A percentile compares a stretch with the other conserved stretches of the same genome.
Evolutionary conservation across 805 yeast genomes (phyloP).

Genomic region (Starmera caribaea): DNA sequence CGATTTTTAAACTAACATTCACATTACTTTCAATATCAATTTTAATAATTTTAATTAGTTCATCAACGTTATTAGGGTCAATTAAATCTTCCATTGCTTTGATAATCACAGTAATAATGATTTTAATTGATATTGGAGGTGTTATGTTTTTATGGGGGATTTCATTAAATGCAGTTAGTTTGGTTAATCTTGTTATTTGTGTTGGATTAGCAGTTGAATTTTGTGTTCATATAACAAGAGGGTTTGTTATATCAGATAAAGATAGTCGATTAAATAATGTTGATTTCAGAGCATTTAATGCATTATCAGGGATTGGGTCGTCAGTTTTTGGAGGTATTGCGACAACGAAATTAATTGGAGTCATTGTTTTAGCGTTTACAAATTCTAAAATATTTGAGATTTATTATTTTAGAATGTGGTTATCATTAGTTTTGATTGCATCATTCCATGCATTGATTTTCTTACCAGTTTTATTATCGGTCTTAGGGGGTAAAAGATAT

Average conservation of each 20-base stretch:
- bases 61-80: constrained; percentile 60
- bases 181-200: constrained; percentile 88
- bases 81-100: constrained; percentile 47
- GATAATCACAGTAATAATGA: constrained; percentile 47
- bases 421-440: constrained; percentile 65
- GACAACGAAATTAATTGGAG: constrained; percentile 82
- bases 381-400: constrained; percentile 81
- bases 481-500: constrained; percentile 53
- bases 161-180: constrained; percentile 77
- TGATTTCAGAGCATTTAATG: constrained; percentile 33
- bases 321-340: constrained; percentile 89
- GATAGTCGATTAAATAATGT: constrained; percentile 22
- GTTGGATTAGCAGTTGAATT: constrained; percentile 91
- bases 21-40: constrained; percentile 44
- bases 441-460: constrained; percentile 70
- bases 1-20: constrained; percentile 52
- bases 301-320: constrained; percentile 76
- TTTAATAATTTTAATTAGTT: constrained; percentile 37
- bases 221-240: constrained; percentile 77
- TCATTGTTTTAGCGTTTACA: constrained; percentile 78
- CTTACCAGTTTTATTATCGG: constrained; percentile 64
- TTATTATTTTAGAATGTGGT: constrained; percentile 94
- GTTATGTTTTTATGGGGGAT: constrained; percentile 67
- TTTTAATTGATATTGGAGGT: constrained; percentile 69
- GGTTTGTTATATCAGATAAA: constrained; percentile 38